These are phyloP conservation scores for Yamadazyma insecticola DNA, from an alignment of 805 yeast genomes.

Conservation along the genomic window DNA sequence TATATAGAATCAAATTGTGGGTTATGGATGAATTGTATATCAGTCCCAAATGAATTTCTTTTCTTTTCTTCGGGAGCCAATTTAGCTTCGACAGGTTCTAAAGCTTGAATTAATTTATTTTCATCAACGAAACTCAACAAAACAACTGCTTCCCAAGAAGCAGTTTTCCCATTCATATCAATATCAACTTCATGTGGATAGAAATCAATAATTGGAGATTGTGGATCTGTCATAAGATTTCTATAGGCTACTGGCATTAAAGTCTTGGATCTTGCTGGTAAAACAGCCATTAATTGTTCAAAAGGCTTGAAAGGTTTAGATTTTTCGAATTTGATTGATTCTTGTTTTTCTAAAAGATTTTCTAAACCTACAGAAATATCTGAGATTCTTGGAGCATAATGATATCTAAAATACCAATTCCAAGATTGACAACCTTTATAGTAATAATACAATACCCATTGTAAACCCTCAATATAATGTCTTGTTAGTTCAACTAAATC, in stretches of 20 bases:
- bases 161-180: conserved; percentile 92
- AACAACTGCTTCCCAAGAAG: conserved; percentile 97
- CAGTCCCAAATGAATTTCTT: conserved; percentile 73
- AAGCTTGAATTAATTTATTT: conserved; percentile 63
- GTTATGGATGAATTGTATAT: conserved; percentile 64
- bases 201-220: conserved; percentile 84
- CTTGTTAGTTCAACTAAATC: conserved; percentile 60
- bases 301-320: conserved; percentile 87
- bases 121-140: conserved; percentile 89
- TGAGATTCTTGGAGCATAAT: conserved; percentile 92
- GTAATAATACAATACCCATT: conserved; percentile 93
- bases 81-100: conserved; percentile 59
- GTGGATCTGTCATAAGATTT: conserved; percentile 77
- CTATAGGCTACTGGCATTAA: conserved; percentile 77
- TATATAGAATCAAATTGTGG: conserved; percentile 68
- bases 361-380: conserved; percentile 74
- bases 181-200: conserved; percentile 85
- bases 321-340: conserved; percentile 45
- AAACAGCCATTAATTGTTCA: conserved; percentile 94
- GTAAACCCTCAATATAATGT: conserved; percentile 89
- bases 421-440: conserved; percentile 90
- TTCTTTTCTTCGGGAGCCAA: conserved; percentile 64
- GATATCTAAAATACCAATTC: conserved; percentile 91
- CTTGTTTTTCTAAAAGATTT: conserved; percentile 32
- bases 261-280: conserved; percentile 84